Evolutionary conservation across 2,329 filamentous ascomycete species (phyloP).

Genomic region (Aspergillus ibericus): DNA sequence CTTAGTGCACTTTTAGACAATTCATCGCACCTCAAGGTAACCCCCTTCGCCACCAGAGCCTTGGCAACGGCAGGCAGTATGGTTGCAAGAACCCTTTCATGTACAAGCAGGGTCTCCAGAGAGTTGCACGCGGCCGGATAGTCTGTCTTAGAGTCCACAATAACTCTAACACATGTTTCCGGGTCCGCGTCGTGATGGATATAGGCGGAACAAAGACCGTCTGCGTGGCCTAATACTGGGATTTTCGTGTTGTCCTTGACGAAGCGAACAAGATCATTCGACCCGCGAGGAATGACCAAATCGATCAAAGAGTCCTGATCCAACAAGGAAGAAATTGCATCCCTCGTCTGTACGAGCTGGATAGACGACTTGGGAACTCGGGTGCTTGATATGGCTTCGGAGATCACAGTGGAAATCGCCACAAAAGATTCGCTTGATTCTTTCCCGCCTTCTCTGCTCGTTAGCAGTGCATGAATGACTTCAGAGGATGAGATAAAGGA

Average conservation of each 20-base stretch:
- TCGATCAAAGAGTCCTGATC: slow-evolving; percentile 85
- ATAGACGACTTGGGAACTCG: slow-evolving; percentile 81
- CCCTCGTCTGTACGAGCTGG: slow-evolving; percentile 90
- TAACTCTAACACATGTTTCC: slow-evolving; percentile 69
- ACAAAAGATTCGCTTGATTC: slow-evolving; percentile 95
- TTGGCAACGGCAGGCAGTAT: slow-evolving; percentile 71
- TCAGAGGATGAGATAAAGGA: slow-evolving; percentile 22
- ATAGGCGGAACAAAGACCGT: slow-evolving; percentile 87
- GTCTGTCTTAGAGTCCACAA: slow-evolving; percentile 89
- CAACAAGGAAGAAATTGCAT: slow-evolving; percentile 85
- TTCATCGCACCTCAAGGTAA: slow-evolving; percentile 77
- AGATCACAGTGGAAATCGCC: slow-evolving; percentile 84
- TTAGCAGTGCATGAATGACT: slow-evolving; percentile 7
- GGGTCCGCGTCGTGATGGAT: slow-evolving; percentile 75
- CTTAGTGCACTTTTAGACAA: slow-evolving; percentile 65
- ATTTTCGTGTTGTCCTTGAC: slow-evolving; percentile 92
- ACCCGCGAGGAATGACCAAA: slow-evolving; percentile 88
- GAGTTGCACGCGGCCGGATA: slow-evolving; percentile 97
- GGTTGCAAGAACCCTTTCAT: slow-evolving; percentile 66
- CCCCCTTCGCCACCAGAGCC: slow-evolving; percentile 73
- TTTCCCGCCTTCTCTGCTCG: slow-evolving; percentile 67
- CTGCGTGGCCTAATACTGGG: slow-evolving; percentile 92
- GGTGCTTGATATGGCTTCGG: slow-evolving; percentile 69
- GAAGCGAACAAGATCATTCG: slow-evolving; percentile 84
- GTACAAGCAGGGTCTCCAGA: slow-evolving; percentile 85